These are phyloP conservation scores for Fusarium sacchari DNA, from an alignment of 2,329 filamentous ascomycete species.

Conservation along the genomic window DNA sequence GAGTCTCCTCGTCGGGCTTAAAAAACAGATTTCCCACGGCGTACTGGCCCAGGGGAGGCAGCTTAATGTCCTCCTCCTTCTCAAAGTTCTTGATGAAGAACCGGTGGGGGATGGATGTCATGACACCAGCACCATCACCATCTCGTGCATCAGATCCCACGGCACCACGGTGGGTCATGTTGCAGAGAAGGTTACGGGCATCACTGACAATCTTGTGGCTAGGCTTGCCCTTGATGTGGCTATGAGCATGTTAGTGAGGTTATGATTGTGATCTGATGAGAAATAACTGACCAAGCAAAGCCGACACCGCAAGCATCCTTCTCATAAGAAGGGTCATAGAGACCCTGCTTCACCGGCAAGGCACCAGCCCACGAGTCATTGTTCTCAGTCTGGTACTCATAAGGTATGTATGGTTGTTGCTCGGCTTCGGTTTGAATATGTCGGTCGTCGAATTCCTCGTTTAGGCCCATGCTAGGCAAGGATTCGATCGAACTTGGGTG, in stretches of 20 bases:
- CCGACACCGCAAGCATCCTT: slow-evolving; percentile 99
- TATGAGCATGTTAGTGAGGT: slow-evolving; percentile 51
- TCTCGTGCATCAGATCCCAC: slow-evolving; percentile 98
- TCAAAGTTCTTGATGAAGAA: slow-evolving; percentile 99
- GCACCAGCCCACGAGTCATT: slow-evolving; percentile 91
- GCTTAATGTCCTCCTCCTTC: slow-evolving; percentile 85
- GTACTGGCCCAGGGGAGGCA: slow-evolving; percentile 92
- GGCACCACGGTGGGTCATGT: slow-evolving; percentile 99
- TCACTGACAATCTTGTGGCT: slow-evolving; percentile 99
- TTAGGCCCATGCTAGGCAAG: slow-evolving; percentile 76
- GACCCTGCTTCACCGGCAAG: slow-evolving; percentile 96
- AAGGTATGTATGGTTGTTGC: slow-evolving; percentile 71
- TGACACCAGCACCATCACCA: slow-evolving; percentile 97
- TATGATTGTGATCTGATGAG: neutral
- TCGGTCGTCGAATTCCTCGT: slow-evolving; percentile 75
- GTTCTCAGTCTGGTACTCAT: slow-evolving; percentile 89
- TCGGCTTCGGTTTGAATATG: slow-evolving; percentile 69
- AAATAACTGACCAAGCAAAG: slow-evolving; percentile 85
- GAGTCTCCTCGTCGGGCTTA: slow-evolving; percentile 90
- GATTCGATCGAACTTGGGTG: slow-evolving; percentile 44
- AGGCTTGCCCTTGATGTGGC: slow-evolving; percentile 95
- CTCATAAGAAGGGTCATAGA: slow-evolving; percentile 95
- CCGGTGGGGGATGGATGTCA: slow-evolving; percentile 98
- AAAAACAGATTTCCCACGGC: slow-evolving; percentile 98
- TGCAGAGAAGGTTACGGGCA: slow-evolving; percentile 95